These are phyloP conservation scores for Jamesozyma spencerorum DNA, from an alignment of 805 yeast genomes.

Conservation along the genomic window DNA sequence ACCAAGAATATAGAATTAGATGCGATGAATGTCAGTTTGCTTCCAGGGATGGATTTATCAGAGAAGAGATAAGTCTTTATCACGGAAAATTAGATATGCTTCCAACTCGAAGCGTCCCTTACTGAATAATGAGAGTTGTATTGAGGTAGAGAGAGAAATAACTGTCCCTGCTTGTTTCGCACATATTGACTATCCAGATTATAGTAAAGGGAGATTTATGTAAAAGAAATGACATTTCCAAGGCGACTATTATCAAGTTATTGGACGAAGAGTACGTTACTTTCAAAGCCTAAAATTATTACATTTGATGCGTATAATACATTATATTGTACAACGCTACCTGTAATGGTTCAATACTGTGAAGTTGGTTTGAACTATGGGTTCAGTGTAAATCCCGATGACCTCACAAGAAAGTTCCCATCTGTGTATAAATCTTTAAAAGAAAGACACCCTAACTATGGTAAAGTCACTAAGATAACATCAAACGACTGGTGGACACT, in stretches of 20 bases:
- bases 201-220: too few species aligned
- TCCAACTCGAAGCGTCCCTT: too few species aligned
- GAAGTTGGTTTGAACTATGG: conserved; percentile 41
- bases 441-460: conserved; percentile 50
- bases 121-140: too few species aligned
- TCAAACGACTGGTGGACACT: conserved; percentile 51
- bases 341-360: conserved; percentile 47
- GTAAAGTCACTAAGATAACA: conserved; percentile 33
- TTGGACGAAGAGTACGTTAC: conserved; percentile 9
- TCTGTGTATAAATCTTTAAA: conserved; percentile 31
- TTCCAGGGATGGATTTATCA: too few species aligned
- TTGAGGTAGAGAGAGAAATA: too few species aligned
- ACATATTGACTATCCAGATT: too few species aligned
- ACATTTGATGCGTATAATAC: conserved; percentile 68
- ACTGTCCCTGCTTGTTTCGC: too few species aligned
- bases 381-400: conserved; percentile 23
- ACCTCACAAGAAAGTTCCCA: conserved; percentile 25
- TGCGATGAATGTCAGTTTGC: too few species aligned
- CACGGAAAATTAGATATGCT: too few species aligned
- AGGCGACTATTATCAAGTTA: conserved; percentile 8
- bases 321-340: conserved; percentile 45
- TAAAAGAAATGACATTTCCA: conserved; percentile 10
- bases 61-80: too few species aligned
- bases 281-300: conserved; percentile 36
- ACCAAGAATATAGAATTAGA: too few species aligned